phyloP scores from a whole-genome alignment of 148 eudicot genomes.

The Pharnaceum exiguum region DNA sequence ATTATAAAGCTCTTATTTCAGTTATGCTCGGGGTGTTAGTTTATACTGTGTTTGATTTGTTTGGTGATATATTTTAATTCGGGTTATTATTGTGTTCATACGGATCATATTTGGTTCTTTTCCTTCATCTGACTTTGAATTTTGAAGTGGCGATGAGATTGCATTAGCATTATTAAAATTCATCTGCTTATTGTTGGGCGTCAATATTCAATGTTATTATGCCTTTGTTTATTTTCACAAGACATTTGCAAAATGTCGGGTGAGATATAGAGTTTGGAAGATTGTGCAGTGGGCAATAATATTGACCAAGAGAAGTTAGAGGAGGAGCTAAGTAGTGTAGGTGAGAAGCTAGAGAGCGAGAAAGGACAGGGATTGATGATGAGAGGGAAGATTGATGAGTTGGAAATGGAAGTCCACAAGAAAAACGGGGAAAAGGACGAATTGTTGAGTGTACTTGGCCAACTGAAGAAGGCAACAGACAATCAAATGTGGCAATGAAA shows the following conservation, averaged over 20 bases:
- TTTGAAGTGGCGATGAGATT: too few species aligned
- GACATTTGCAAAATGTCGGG: constrained; percentile 35
- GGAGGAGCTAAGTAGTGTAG: constrained; percentile 31
- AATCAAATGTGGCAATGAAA: constrained; percentile 20
- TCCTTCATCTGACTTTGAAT: too few species aligned
- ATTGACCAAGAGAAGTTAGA: constrained; percentile 36
- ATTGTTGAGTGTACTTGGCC: constrained; percentile 20
- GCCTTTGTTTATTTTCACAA: too few species aligned
- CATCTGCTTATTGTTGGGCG: too few species aligned
- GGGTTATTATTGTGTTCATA: too few species aligned
- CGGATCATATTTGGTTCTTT: too few species aligned
- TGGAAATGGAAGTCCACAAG: constrained; percentile 31
- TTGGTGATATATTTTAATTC: too few species aligned
- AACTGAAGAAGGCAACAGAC: constrained; percentile 41
- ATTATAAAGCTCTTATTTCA: too few species aligned
- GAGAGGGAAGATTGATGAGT: constrained; percentile 28
- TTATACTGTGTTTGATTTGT: too few species aligned
- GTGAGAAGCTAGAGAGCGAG: constrained; percentile 31
- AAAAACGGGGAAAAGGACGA: constrained; percentile 35
- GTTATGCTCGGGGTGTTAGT: too few species aligned
- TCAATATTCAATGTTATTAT: too few species aligned
- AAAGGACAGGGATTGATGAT: constrained; percentile 27
- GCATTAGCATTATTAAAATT: too few species aligned
- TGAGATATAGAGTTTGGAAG: constrained; percentile 53
- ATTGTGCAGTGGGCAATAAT: constrained; percentile 36